phyloP scores from a whole-genome alignment of 352 stramenopile genomes.

The Phytophthora lateralis region DNA sequence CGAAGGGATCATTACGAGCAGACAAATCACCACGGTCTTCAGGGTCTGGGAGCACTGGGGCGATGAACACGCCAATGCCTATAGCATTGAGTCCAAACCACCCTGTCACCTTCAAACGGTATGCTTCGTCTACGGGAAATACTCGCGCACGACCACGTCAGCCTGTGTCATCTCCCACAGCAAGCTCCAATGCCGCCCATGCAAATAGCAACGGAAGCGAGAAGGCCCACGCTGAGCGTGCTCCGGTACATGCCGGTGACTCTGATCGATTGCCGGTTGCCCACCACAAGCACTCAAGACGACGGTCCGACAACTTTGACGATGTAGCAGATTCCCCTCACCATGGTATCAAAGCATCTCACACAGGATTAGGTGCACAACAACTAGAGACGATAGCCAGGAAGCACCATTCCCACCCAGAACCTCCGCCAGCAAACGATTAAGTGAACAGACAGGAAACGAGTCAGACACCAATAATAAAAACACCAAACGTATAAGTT shows the following conservation, averaged over 20 bases:
- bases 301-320: constrained; percentile 54
- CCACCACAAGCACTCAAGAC: constrained; percentile 49
- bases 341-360: constrained; percentile 22
- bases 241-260: constrained; percentile 49
- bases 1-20: constrained; percentile 38
- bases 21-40: constrained; percentile 53
- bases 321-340: constrained; percentile 36
- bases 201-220: constrained; percentile 40
- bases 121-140: constrained; percentile 50
- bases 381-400: constrained; percentile 34
- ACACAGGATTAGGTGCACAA: constrained; percentile 28
- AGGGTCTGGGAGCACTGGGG: constrained; percentile 24
- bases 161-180: constrained; percentile 19
- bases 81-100: constrained; percentile 36
- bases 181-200: constrained; percentile 15
- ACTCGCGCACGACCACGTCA: constrained; percentile 43
- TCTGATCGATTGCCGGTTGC: constrained; percentile 51
- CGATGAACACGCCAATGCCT: constrained; percentile 32
- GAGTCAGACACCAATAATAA: constrained; percentile 17
- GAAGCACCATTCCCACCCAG: constrained; percentile 28
- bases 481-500: constrained; percentile 27
- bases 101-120: constrained; percentile 56
- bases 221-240: constrained; percentile 52
- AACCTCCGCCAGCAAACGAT: constrained; percentile 18
- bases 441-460: constrained; percentile 28